These are phyloP conservation scores for Coriaria nepalensis DNA, from an alignment of 306 rosid genomes.

Conservation along the genomic window DNA sequence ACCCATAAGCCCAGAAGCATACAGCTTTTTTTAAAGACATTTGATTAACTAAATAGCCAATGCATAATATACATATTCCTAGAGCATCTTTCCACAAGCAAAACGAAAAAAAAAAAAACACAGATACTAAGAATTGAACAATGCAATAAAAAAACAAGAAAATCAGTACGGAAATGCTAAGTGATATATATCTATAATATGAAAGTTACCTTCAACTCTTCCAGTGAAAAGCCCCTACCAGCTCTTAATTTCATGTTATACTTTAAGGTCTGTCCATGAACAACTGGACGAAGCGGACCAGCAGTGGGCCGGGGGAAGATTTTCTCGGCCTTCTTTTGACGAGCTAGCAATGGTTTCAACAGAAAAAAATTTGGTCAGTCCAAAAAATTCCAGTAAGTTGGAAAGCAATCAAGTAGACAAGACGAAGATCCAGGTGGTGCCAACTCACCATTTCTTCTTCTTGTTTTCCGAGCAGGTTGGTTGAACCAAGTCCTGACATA, in stretches of 20 bases:
- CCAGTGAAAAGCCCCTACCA: constrained; percentile 35
- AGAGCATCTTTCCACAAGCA: no score
- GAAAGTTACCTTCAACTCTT: constrained; percentile 26
- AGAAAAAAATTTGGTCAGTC: neutral
- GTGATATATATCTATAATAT: no score
- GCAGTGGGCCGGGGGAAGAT: constrained; percentile 31
- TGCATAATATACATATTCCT: no score
- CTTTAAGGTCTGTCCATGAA: constrained; percentile 33
- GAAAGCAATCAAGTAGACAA: neutral
- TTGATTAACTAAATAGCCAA: no score
- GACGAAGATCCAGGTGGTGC: neutral
- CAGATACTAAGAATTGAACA: no score
- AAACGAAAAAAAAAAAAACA: no score
- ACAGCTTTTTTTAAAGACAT: no score
- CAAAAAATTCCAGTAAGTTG: neutral
- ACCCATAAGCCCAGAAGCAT: no score
- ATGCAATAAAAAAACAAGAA: no score
- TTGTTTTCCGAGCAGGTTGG: neutral
- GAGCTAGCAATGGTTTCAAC: constrained; percentile 14
- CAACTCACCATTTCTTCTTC: constrained; percentile 30
- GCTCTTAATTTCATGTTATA: constrained; percentile 37
- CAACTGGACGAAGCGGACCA: constrained; percentile 32
- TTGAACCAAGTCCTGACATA: neutral
- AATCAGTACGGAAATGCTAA: no score
- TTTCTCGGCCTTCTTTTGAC: constrained; percentile 32